Base-by-base conservation (phyloP, 2,329 filamentous ascomycete species). In the Leptographium flavum region DNA sequence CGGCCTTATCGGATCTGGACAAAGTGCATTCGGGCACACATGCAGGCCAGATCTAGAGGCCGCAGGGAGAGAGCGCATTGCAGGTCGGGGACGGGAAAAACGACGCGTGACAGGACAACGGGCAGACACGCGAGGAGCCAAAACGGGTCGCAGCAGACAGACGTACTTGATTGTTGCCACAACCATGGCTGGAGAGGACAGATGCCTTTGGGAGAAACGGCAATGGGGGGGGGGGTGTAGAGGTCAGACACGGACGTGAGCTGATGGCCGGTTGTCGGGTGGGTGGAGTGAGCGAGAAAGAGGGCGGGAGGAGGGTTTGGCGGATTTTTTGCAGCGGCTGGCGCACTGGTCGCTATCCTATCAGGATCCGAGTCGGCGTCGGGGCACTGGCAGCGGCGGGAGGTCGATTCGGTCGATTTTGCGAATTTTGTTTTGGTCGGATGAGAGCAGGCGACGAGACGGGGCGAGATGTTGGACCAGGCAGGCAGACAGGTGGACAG, bases 91-190 rank as follows among this genome's bases (percentile, higher is more conserved):
- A 36, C 5, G 8, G 21, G 6, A 7, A 27, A 38, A 25, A 10
- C 33, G 14, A 32, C 9, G 22, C n/a, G 27, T 11, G 30, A 31
- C 19, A 10, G 11, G 23, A 21, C 15, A 15, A 39, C 45, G 38
- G 25, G 43, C 41, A 23, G 39, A 35, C n/a, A n/a, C n/a, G n/a
- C n/a, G 19, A n/a, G n/a, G 19, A 22, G n/a, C 45, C 32, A n/a
- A 38, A 49, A 46, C 40, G 50, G 50, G 50, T 50, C 50, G 52
- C 47, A 43, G 51, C 50, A 52, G 39, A 49, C 25, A 14, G 19
- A 67, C 74, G 60, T 65, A 78, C 74, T 78, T 78, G 65, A 78
- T 78, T 56, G 74, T 78, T 68, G 73, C 73, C 63, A 76, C 73
- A 57, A 76, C 73, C 68, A 76, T 73, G 61, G 67, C 73, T 63